Conservation (phyloP, 495 filamentous ascomycete genomes). For the Lentithecium fluviatile region DNA sequence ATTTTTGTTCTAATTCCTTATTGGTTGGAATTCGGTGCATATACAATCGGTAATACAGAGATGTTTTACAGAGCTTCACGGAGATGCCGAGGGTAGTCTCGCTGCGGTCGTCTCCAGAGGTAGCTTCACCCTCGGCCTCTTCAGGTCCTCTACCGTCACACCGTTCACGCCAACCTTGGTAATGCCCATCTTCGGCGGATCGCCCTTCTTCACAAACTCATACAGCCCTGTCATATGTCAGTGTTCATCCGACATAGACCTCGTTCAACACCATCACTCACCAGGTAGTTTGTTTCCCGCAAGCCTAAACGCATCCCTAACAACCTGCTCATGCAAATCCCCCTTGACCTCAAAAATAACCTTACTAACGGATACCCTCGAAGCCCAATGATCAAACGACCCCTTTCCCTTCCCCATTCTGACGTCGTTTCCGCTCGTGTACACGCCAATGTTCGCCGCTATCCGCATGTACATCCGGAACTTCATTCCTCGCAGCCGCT, state of each 20-base stretch:
- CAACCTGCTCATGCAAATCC: constrained; percentile 89
- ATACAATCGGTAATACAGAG: no score
- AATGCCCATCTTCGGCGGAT: constrained; percentile 83
- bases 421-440: constrained; percentile 86
- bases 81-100: constrained; percentile 9
- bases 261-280: constrained; percentile 47
- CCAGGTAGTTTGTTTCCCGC: constrained; percentile 94
- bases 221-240: constrained; percentile 64
- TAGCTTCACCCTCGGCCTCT: constrained; percentile 68
- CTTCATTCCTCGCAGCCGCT: constrained; percentile 82
- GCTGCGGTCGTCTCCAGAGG: constrained; percentile 41
- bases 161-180: constrained; percentile 77
- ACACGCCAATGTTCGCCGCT: constrained; percentile 88
- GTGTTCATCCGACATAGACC: background rate
- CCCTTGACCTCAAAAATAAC: constrained; percentile 91
- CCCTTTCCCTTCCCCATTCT: constrained; percentile 99
- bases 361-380: constrained; percentile 80
- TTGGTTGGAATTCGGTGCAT: no score
- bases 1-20: background rate
- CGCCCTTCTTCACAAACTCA: constrained; percentile 92
- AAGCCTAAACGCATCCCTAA: constrained; percentile 88
- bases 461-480: constrained; percentile 90
- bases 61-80: no score
- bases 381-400: constrained; percentile 93
- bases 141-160: constrained; percentile 76